Percentiles rank a stretch among this genome's conserved stretches.
Conservation (phyloP, 495 filamentous ascomycete species). For the Copromyces sp. region DNA sequence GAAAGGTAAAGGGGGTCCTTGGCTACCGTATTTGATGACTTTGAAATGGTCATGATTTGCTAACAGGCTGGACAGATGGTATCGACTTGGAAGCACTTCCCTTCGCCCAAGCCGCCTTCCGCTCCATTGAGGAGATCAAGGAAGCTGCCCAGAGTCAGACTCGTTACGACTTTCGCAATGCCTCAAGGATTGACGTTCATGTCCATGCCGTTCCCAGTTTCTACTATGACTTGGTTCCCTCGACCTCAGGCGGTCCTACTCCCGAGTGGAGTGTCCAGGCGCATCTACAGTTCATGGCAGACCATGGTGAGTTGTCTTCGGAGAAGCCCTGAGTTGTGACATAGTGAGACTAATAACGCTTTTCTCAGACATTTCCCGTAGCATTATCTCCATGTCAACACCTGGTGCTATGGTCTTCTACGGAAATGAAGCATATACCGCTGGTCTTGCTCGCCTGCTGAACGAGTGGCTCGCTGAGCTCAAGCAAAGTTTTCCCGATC, state of each 20-base stretch:
- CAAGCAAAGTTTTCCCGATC: not conserved
- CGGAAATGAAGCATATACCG: not conserved
- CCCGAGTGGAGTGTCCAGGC: not conserved
- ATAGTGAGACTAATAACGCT: not conserved
- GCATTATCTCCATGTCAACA: slow-evolving; percentile 2
- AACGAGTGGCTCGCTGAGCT: slow-evolving; percentile 7
- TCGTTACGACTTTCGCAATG: not conserved
- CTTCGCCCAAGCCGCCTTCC: slow-evolving; percentile 5
- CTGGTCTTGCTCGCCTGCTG: slow-evolving; percentile 1
- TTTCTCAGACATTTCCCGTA: not conserved
- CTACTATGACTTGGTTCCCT: not conserved
- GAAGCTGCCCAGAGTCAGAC: not conserved
- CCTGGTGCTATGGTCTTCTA: not conserved
- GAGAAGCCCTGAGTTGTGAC: not conserved
- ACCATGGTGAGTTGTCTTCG: not conserved
- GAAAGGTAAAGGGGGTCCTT: not conserved
- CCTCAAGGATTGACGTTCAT: not conserved
- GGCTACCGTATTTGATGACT: not conserved
- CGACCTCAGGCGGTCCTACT: not conserved
- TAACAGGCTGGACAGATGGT: not conserved
- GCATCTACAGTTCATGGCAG: slow-evolving; percentile 2
- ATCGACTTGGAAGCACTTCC: slow-evolving; percentile 1
- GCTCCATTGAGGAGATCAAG: slow-evolving; percentile 1
- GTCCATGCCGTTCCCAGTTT: not conserved
- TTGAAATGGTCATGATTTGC: not conserved